A percentile compares a stretch with the other conserved stretches of the same genome.
Conservation (phyloP, 2,329 filamentous ascomycete species). For the Geosmithia morbida region DNA sequence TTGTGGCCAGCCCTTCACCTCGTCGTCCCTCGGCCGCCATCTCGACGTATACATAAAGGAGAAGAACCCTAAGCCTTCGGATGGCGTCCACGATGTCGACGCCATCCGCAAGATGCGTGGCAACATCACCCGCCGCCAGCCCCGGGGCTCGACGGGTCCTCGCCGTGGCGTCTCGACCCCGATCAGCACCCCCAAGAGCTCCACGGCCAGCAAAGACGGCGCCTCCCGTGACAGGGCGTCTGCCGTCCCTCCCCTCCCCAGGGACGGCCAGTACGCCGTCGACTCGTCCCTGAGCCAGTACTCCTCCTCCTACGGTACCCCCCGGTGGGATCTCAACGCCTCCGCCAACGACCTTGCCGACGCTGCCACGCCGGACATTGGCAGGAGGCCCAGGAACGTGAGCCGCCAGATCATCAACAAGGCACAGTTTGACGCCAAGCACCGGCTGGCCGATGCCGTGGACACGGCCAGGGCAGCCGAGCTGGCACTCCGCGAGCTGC, state of each 20-base stretch:
- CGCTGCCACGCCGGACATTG: constrained; percentile 9
- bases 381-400: constrained; percentile 23
- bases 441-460: constrained; percentile 51
- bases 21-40: constrained; percentile 83
- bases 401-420: constrained; percentile 41
- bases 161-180: constrained; percentile 47
- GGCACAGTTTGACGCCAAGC: constrained; percentile 47
- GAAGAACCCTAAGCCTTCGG: constrained; percentile 76
- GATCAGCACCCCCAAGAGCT: constrained; percentile 30
- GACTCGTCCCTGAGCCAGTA: constrained; percentile 39
- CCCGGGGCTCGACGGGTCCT: constrained; percentile 44
- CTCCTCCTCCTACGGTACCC: constrained; percentile 27
- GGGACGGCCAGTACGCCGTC: constrained; percentile 25
- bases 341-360: constrained; percentile 60
- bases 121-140: constrained; percentile 74
- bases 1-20: constrained; percentile 82
- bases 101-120: constrained; percentile 75
- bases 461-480: constrained; percentile 78
- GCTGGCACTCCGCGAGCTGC: constrained; percentile 67
- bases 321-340: constrained; percentile 56
- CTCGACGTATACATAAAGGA: constrained; percentile 89
- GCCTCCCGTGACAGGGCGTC: constrained; percentile 8
- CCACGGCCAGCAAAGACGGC: constrained; percentile 22
- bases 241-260: constrained; percentile 12
- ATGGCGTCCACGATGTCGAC: constrained; percentile 82